A percentile compares a stretch with the other conserved stretches of the same genome.
Evolutionary conservation across 2,329 filamentous ascomycete species (phyloP).

Genomic region (Colletotrichum australisinense): DNA sequence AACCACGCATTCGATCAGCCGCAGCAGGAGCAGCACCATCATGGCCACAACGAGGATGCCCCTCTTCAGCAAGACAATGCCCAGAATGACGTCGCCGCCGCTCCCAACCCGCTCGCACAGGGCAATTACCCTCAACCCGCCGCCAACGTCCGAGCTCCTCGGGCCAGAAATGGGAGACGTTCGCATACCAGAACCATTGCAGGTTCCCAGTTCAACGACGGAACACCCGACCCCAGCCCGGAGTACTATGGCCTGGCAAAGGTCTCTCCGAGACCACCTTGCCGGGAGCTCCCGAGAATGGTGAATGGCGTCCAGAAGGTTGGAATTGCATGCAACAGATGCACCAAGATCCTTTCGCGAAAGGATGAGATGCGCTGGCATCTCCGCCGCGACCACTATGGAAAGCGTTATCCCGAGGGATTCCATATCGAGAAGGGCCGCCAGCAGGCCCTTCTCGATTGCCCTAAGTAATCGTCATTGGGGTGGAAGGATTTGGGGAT

Average conservation of each 20-base stretch:
- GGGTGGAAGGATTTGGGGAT: too few species aligned
- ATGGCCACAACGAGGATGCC: background rate
- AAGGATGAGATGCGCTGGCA: background rate
- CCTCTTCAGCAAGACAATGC: too few species aligned
- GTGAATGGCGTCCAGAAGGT: background rate
- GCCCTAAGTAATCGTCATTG: background rate
- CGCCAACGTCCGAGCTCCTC: background rate
- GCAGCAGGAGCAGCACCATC: background rate
- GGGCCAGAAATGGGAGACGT: background rate
- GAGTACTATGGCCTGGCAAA: background rate
- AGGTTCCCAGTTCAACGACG: background rate
- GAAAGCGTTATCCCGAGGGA: accelerated
- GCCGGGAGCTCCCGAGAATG: background rate
- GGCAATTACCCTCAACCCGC: background rate
- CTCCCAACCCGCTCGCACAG: too few species aligned
- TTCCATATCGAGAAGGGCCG: background rate
- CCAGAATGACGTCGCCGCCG: too few species aligned
- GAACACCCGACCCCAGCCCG: background rate
- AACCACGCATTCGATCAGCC: too few species aligned
- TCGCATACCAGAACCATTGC: background rate
- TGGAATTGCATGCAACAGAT: background rate
- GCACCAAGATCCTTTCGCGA: background rate
- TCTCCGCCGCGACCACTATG: background rate
- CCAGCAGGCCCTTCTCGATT: background rate
- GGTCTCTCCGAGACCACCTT: background rate